Base-by-base conservation (phyloP, 2,329 filamentous ascomycete species). In the Eutypella sp. region DNA sequence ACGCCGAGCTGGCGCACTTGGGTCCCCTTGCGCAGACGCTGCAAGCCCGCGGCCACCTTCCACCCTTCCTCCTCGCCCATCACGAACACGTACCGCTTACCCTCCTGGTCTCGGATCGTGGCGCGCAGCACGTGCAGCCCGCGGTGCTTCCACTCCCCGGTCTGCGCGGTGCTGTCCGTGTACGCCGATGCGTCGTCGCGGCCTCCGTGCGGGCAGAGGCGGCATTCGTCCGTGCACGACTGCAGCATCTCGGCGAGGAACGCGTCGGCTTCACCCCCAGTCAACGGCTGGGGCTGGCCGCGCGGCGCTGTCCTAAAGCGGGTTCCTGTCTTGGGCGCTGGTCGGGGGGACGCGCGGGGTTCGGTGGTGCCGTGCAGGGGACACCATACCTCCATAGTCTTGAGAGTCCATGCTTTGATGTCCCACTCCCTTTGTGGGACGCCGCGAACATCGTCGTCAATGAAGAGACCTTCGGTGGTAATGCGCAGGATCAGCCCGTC, bases 381-480 rank as follows among this genome's bases (percentile, higher is more conserved):
- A 64, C 85, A 90, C 81, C 85, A 89, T 73, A 93, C 84, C 78
- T 97, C 93, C 67, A 95, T 82, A 54, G 86, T 73, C 70, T 95
- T 96, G 69, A 99, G 79, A 37, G 90, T 96, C 93, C 93, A 97
- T 22, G 92, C 91, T 68, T 97, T 97, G 62, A 97, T 83, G 65
- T 99, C 93, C 93, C 93, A 99, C 70, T 99, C 93, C 48, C 93
- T 83, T 68, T 97, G 90, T n/a, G 89, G 84, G 15, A 96, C 89
- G 50, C 84, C 83, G 38, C 91, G 84, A 43, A 96, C 81, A 65
- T 97, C 93, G 65, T 99, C 93, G 64, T 99, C 93, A 61, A 99
- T 93, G 69, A 97, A 97, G 44, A 97, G 77, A 16, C 93, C 93
- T 65, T 96, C 92, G 2, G 89, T 95, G 10, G 89, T 92, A 60